These are phyloP conservation scores for Trichophyton equinum DNA, from an alignment of 2,329 filamentous ascomycete species.

Conservation along the genomic window DNA sequence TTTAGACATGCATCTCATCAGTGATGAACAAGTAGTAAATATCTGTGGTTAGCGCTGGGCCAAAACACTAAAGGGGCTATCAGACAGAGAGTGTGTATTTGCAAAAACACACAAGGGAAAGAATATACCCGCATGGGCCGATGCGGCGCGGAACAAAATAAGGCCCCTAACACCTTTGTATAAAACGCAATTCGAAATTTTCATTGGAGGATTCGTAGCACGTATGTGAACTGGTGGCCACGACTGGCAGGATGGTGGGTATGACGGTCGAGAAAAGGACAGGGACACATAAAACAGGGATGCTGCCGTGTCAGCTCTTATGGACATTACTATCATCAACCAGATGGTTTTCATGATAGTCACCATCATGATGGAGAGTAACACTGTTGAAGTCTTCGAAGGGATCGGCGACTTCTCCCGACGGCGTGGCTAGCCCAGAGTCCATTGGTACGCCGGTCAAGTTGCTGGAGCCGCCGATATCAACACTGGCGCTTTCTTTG, in stretches of 20 bases:
- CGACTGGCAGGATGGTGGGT: not conserved
- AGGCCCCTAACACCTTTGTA: not conserved
- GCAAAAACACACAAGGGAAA: not conserved
- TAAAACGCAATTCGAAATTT: not conserved
- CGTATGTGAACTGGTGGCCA: not conserved
- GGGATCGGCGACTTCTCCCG: slow-evolving; percentile 69
- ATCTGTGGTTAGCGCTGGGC: not conserved
- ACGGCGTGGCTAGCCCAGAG: slow-evolving; percentile 72
- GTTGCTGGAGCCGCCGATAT: slow-evolving; percentile 37
- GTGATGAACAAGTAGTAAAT: not conserved
- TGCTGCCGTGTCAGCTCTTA: slow-evolving; percentile 16
- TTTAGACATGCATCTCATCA: slow-evolving; percentile 1
- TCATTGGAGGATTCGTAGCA: not conserved
- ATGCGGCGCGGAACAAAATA: not conserved
- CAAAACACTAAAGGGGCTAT: not conserved
- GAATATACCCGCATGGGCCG: not conserved
- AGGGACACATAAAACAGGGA: not conserved
- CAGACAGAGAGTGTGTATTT: not conserved
- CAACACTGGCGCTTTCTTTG: slow-evolving; percentile 91
- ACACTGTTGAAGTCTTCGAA: slow-evolving; percentile 99
- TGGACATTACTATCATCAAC: slow-evolving; percentile 13
- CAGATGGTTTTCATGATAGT: slow-evolving; percentile 41
- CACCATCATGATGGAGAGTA: slow-evolving; percentile 89
- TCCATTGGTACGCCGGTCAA: slow-evolving; percentile 51
- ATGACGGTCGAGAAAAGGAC: not conserved